Base-by-base conservation (phyloP, 2,329 filamentous ascomycete genomes). In the Periconia macrospinosa region DNA sequence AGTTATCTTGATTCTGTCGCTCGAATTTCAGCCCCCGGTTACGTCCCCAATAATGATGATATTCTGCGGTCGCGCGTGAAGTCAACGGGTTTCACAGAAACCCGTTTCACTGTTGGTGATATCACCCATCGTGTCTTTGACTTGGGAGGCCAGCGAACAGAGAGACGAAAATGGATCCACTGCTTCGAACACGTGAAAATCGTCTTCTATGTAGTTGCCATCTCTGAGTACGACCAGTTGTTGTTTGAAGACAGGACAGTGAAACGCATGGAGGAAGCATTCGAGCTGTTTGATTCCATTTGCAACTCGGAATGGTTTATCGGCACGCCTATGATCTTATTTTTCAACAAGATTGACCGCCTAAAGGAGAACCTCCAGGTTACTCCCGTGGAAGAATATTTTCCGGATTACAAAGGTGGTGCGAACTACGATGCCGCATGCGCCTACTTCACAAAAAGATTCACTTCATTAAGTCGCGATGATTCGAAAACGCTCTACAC, bases 401-500 rank as follows among this genome's bases (percentile, higher is more conserved):
- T 88, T 80, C 85, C 86, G 43, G 86, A 89, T 69, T 89, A 88
- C 72, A 93, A 97, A 80, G 91, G 93, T 64, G 94, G 94, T 66
- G 89, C 96, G 65, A 93, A 99, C 78, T 97, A 99, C 72, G 88
- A 89, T 41, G 89, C 91, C 47, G 94, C 94, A 37, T 99, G 94
- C 80, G 93, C 97, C 77, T 99, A 99, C 80, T 97, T 99, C 70
- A 85, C 97, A 58, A 97, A 97, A 84, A 87, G 94, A 73, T 99
- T 99, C 78, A 93, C 97, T 69, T 94, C 90, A 74, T 82, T 99
- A 74, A 97, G 97, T 81, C 94, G 97, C 79, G 93, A 96, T 75
- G 94, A 97, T 81, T 96, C 92, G 50, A 99, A 99, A 83, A 94
- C 97, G 77, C 97, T 99, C 76, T 99, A 99, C 83, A 99, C 94